Percentiles rank a stretch among this genome's conserved stretches.
Conservation (phyloP, 2,329 filamentous ascomycete genomes). For the Dothistroma septosporum region DNA sequence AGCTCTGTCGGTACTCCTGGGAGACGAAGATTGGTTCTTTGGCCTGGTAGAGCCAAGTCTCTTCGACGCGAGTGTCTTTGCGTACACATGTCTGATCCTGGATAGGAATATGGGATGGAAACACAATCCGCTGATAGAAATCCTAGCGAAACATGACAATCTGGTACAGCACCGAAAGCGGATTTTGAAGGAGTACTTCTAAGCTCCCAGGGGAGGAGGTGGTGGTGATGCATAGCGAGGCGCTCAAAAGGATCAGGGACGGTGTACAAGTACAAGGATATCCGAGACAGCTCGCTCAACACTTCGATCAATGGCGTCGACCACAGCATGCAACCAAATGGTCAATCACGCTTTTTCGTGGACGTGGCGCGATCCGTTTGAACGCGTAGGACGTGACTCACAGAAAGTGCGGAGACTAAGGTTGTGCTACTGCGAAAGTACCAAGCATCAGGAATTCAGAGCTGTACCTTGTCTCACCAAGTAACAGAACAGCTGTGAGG, state of each 20-base stretch:
- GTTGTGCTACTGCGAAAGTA: not conserved
- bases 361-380: constrained; percentile 1
- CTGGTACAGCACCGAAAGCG: constrained; percentile 63
- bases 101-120: constrained; percentile 61
- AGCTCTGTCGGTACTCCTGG: constrained; percentile 58
- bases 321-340: not conserved
- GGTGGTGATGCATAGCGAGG: not conserved
- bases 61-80: constrained; percentile 86
- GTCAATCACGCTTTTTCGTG: constrained; percentile 1
- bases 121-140: constrained; percentile 56
- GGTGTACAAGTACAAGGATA: not conserved
- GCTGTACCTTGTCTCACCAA: not conserved
- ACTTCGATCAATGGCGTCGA: not conserved
- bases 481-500: not conserved
- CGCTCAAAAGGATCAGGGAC: not conserved
- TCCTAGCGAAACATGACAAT: constrained; percentile 55
- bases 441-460: not conserved
- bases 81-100: constrained; percentile 79
- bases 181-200: constrained; percentile 52
- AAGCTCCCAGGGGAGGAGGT: not conserved
- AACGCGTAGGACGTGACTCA: constrained; percentile 5
- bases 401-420: constrained; percentile 6
- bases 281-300: constrained; percentile 2
- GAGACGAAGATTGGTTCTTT: constrained; percentile 59
- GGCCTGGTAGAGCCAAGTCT: constrained; percentile 56